Evolutionary conservation across 2,329 filamentous ascomycete genomes (phyloP), one percentile per base, ranked within the genome.

Genomic region (Penicillium thymicola): DNA sequence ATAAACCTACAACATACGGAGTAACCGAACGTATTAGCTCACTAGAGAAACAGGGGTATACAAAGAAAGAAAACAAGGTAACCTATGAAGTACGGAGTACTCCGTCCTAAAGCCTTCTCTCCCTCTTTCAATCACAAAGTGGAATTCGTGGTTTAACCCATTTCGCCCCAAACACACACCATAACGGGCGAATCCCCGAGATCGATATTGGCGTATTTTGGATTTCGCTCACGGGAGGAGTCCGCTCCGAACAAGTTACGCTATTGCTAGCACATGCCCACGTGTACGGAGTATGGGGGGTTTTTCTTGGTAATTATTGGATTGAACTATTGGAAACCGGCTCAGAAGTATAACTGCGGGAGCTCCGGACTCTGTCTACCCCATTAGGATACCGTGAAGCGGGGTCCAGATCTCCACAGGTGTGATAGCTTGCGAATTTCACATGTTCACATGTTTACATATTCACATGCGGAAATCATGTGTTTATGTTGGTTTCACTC

Each of bases 391-490:
- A 16, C 10, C 16, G 34, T 25, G 30, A 51, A 51, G 49, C 49
- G 48, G 49, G 40, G 38, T 11, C 49, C 21, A 51, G 49, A 44
- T 44, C 38, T 36, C 16, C 49, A 51, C 43, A 28, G 36, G 11
- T 23, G 27, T 18, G 16, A 18, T 45, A 23, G n/a, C 28, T 48
- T 34, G 41, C 18, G 41, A 27, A 8, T 41, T 46, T 38, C 51
- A 49, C 51, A 41, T 48, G 34, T 51, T 36, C 23, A 49, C 44
- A 41, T 48, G 27, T 51, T 36, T n/a, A 49, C 44, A 41, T 48
- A 27, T 51, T 36, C 23, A 44, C 32, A 40, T 40, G 42, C 42
- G 25, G 9, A 28, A 40, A 48, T 52, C 51, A 48, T 41, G 21
- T 48, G 51, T 36, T 32, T 36, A n/a, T 23, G n/a, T 23, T 45